Conservation (phyloP, 2,329 filamentous ascomycete species). For the Neonectria hederae region DNA sequence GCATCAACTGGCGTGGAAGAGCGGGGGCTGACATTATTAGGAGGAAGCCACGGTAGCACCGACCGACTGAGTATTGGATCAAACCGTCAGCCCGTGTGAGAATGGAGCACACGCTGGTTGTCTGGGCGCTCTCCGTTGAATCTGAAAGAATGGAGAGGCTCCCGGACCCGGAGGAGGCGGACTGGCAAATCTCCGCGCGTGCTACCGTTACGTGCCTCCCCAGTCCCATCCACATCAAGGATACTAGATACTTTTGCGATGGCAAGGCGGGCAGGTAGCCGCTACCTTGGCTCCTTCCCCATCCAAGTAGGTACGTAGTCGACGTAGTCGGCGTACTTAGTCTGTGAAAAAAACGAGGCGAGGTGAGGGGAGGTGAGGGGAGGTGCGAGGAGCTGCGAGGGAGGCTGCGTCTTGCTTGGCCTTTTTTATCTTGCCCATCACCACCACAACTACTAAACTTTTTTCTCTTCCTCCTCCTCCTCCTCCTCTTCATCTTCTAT, state of each 20-base stretch:
- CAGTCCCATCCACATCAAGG: constrained; percentile 13
- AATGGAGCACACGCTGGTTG: not conserved
- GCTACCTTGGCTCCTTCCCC: constrained; percentile 13
- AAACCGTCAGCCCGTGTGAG: not conserved
- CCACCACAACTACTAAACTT: constrained; percentile 33
- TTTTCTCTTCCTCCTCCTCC: constrained; percentile 16
- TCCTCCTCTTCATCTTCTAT: constrained; percentile 18
- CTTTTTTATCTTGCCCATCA: constrained; percentile 33
- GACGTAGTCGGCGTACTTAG: too few relatives aligned
- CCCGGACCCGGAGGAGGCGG: constrained; percentile 15
- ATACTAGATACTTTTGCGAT: constrained; percentile 18
- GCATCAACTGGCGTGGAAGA: not conserved
- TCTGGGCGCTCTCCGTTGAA: not conserved
- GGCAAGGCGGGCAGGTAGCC: constrained; percentile 12
- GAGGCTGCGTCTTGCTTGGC: constrained; percentile 22
- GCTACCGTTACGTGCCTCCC: not conserved
- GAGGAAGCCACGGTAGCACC: not conserved
- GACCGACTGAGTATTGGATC: not conserved
- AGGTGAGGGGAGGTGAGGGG: not conserved
- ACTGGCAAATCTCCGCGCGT: constrained; percentile 29
- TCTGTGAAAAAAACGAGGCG: constrained; percentile 5
- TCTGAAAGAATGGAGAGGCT: not conserved
- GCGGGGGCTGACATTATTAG: not conserved
- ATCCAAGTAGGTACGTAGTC: constrained; percentile 20
- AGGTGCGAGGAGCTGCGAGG: constrained; percentile 7